phyloP scores from a whole-genome alignment of 495 filamentous ascomycete genomes.

The Penicillium egyptiacum region DNA sequence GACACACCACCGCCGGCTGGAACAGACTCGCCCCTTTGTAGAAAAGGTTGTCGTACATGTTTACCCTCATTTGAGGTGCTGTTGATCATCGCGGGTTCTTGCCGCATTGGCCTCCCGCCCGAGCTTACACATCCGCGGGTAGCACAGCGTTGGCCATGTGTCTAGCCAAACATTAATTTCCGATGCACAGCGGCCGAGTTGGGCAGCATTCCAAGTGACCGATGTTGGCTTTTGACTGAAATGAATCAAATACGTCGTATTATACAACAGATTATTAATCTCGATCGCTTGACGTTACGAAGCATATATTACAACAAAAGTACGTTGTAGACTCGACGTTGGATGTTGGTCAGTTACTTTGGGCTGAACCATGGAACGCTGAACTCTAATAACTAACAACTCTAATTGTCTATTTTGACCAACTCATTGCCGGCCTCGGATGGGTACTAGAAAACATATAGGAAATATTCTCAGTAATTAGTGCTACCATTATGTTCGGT shows the following conservation, averaged over 20 bases:
- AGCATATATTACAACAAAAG: background rate
- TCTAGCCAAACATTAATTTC: constrained; percentile 15
- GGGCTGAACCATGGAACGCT: constrained; percentile 12
- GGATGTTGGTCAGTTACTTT: constrained; percentile 7
- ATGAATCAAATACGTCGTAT: background rate
- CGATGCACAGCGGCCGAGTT: constrained; percentile 6
- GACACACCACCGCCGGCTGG: background rate
- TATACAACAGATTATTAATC: background rate
- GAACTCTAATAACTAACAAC: constrained; percentile 11
- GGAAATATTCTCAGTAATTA: background rate
- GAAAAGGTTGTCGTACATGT: background rate
- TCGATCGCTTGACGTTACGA: background rate
- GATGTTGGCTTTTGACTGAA: background rate
- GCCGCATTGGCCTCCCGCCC: constrained; percentile 11
- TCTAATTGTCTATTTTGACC: constrained; percentile 8
- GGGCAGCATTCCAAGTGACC: constrained; percentile 8
- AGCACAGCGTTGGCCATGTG: constrained; percentile 16
- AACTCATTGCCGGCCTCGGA: background rate
- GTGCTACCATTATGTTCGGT: background rate
- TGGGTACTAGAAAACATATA: too few relatives aligned
- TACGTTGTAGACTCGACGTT: constrained; percentile 6
- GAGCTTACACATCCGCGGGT: constrained; percentile 8
- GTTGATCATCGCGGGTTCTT: constrained; percentile 7
- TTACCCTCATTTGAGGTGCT: background rate
- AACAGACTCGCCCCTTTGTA: background rate